Base-by-base conservation (phyloP, 371 early-diverging fungal species). In the Lichtheimia ramosa region DNA sequence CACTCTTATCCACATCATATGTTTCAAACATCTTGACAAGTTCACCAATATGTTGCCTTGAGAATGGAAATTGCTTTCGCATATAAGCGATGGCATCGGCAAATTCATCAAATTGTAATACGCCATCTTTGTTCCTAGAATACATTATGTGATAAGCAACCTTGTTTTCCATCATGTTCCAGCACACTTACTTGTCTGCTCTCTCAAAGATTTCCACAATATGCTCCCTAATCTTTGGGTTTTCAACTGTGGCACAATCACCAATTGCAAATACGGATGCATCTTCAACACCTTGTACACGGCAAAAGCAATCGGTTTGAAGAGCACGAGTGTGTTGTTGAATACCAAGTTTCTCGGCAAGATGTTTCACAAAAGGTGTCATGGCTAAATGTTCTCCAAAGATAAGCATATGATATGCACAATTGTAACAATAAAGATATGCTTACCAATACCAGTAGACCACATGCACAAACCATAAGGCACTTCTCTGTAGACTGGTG, bases 211-310 rank as follows among this genome's bases (percentile, higher is more conserved):
- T 65, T 1, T 84, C 70, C 69, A 80, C 74, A 27, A 89, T 80
- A 23, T 73, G 71, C 10, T 79, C 71, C 14, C 82, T 59, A 43
- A 90, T 64, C 15, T 85, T 81, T 12, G 91, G 91, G 55, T 86
- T 87, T 27, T 90, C 89, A 56, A 82, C 83, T 0, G 88, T 84
- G 3, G 94, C 90, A 70, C 96, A 96, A 68, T 96, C 96, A 23
- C 96, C 96, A 15, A 94, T 69, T 0, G 95, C 94, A 71, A 84
- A 93, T 2, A 92, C 87, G 3, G 87, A 81, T 25, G 82, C 76
- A 61, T 88, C 86, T 0, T 74, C 57, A 0, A 76, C 55, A 24
- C 89, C 90, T 56, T 87, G 70, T 18, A 94, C 85, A 23, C 92
- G 86, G 51, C 92, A 71, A 48, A 73, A 79, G 4, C 59, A 73